A percentile compares a stretch with the other conserved stretches of the same genome.
Conservation (phyloP, 2,329 filamentous ascomycete species). For the Neonectria punicea region DNA sequence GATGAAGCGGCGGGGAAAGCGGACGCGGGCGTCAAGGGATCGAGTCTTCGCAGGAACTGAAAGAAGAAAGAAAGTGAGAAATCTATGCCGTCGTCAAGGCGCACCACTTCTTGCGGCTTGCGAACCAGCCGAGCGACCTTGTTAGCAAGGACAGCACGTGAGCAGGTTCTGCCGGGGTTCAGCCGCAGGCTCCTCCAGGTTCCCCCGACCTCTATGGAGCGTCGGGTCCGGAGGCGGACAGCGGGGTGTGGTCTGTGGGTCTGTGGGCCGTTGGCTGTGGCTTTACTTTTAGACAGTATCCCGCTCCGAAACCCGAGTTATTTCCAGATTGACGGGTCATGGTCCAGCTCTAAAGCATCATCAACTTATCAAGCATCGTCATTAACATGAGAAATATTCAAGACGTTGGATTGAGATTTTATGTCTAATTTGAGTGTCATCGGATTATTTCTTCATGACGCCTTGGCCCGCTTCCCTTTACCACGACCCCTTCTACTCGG, state of each 20-base stretch:
- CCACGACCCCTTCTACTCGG: conserved; percentile 13
- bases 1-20: conserved; percentile 3
- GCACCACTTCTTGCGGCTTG: conserved; percentile 25
- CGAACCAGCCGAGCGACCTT: conserved; percentile 11
- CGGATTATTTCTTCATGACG: conserved; percentile 20
- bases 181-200: conserved; percentile 7
- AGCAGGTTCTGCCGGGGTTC: conserved; percentile 17
- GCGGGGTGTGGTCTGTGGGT: neutral
- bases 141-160: conserved; percentile 16
- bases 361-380: neutral
- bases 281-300: neutral
- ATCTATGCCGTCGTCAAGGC: conserved; percentile 17
- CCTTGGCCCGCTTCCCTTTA: conserved; percentile 35
- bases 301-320: neutral
- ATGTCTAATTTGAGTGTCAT: neutral
- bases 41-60: neutral
- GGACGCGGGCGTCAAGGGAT: neutral
- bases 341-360: neutral
- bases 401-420: neutral
- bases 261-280: neutral
- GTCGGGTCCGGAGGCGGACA: neutral
- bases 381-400: neutral
- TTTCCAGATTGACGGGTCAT: neutral
- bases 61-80: conserved; percentile 7
- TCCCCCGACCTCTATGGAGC: neutral